Evolutionary conservation across 2,329 filamentous ascomycete genomes (phyloP).

Genomic region (Colletotrichum costaricense): DNA sequence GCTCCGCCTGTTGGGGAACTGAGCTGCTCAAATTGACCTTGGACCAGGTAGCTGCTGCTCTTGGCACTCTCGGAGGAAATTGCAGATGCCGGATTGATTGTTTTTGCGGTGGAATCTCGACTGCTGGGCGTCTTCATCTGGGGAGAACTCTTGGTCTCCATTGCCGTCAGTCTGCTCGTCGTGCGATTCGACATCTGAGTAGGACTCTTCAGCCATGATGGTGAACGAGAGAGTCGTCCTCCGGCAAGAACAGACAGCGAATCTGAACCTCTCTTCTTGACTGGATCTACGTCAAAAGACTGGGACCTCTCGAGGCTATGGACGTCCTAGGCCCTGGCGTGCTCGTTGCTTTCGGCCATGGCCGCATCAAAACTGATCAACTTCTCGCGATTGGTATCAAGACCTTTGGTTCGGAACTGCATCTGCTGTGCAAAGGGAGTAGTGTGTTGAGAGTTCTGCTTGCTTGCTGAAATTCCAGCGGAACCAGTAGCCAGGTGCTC

Average conservation of each 20-base stretch:
- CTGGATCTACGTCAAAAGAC: conserved; percentile 21
- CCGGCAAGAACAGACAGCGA: neutral
- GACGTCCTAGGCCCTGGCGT: neutral
- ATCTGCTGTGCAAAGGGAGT: neutral
- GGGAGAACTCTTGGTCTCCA: conserved; percentile 5
- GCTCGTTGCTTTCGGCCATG: neutral
- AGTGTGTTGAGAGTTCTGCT: neutral
- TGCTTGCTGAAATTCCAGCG: neutral
- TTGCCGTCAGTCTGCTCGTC: neutral
- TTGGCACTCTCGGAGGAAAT: neutral
- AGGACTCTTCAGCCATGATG: conserved; percentile 12
- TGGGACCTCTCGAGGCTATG: conserved; percentile 14
- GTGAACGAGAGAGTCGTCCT: conserved; percentile 3
- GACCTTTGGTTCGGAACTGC: neutral
- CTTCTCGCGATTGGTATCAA: neutral
- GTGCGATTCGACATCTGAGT: neutral
- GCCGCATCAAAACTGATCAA: conserved; percentile 11
- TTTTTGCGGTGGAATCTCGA: neutral
- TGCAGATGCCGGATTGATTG: neutral
- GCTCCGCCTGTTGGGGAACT: neutral
- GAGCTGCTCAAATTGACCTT: neutral
- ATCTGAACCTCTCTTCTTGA: conserved; percentile 18
- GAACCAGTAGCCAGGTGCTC: conserved; percentile 46
- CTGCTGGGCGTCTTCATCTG: neutral
- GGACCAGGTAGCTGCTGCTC: neutral